Conservation (phyloP, 2,329 filamentous ascomycete genomes). For the Xylaria sp. region DNA sequence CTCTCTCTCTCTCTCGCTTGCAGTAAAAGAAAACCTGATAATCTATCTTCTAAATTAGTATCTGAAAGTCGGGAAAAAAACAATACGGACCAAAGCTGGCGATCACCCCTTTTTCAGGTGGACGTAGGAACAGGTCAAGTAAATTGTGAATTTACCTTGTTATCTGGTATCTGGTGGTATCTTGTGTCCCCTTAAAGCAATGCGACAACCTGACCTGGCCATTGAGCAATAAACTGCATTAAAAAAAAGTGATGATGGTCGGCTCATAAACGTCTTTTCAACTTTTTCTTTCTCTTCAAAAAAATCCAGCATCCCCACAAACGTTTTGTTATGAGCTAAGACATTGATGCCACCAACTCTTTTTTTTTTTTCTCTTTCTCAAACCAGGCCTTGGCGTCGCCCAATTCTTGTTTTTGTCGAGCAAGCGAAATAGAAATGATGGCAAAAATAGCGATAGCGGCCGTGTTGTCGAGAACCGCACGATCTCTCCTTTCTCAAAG, state of each 20-base stretch:
- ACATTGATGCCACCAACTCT: conserved; percentile 5
- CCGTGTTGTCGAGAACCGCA: conserved; percentile 8
- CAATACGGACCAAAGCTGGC: not conserved
- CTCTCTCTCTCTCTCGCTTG: not conserved
- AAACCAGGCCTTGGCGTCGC: conserved; percentile 6
- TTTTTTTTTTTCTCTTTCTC: not conserved
- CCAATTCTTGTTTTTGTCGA: conserved; percentile 3
- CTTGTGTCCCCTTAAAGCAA: not conserved
- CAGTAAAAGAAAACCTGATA: not conserved
- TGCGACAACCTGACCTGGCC: not conserved
- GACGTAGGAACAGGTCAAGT: not conserved
- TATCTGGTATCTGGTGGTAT: conserved; percentile 5
- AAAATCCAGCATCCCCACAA: conserved; percentile 8
- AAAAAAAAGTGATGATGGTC: not conserved
- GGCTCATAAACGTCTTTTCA: conserved; percentile 10
- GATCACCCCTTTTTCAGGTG: not conserved
- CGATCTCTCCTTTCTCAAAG: conserved; percentile 4
- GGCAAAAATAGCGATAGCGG: conserved; percentile 6
- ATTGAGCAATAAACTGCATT: conserved; percentile 9
- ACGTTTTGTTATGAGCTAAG: conserved; percentile 12
- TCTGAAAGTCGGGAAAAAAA: not conserved
- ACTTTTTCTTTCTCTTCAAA: not conserved
- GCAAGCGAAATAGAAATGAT: conserved; percentile 14
- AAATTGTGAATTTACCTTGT: conserved; percentile 12
- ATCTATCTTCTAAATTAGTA: conserved; percentile 12